Evolutionary conservation across 257 asterid genomes (phyloP).

Genomic region (Jacaranda mimosifolia): DNA sequence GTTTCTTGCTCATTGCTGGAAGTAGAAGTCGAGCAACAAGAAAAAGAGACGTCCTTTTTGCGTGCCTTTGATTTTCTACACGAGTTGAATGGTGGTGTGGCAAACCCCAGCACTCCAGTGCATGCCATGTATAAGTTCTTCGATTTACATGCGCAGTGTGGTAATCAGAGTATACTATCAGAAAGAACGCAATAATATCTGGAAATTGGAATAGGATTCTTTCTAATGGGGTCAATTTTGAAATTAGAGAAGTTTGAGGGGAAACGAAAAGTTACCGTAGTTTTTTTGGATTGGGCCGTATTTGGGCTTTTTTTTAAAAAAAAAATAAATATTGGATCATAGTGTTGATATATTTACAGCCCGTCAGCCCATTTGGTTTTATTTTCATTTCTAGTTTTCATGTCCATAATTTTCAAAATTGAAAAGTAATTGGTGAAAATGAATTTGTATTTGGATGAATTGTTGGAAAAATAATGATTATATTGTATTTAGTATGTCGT

Average conservation of each 20-base stretch:
- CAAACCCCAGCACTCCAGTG: constrained; percentile 57
- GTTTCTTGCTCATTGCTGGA: constrained; percentile 56
- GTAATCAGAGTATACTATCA: neutral
- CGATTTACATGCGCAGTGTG: constrained; percentile 24
- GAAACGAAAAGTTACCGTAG: neutral
- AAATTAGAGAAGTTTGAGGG: neutral
- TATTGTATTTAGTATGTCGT: too few species aligned
- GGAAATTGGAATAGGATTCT: neutral
- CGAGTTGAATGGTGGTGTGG: constrained; percentile 52
- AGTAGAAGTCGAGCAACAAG: constrained; percentile 66
- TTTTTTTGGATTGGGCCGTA: neutral
- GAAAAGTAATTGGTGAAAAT: too few species aligned
- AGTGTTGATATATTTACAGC: too few species aligned
- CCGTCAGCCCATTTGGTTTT: too few species aligned
- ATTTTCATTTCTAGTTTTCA: too few species aligned
- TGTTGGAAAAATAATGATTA: too few species aligned
- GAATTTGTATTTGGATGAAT: too few species aligned
- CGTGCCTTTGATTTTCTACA: constrained; percentile 55
- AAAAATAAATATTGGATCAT: too few species aligned
- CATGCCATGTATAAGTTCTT: constrained; percentile 51
- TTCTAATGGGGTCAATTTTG: neutral
- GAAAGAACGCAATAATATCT: neutral
- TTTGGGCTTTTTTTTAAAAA: neutral
- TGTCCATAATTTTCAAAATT: too few species aligned
- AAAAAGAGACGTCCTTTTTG: constrained; percentile 35